Percentiles rank a stretch among this genome's conserved stretches.
Evolutionary conservation across 768 basidiomycete species (phyloP).

Genomic region (Paxillus rubicundulus): DNA sequence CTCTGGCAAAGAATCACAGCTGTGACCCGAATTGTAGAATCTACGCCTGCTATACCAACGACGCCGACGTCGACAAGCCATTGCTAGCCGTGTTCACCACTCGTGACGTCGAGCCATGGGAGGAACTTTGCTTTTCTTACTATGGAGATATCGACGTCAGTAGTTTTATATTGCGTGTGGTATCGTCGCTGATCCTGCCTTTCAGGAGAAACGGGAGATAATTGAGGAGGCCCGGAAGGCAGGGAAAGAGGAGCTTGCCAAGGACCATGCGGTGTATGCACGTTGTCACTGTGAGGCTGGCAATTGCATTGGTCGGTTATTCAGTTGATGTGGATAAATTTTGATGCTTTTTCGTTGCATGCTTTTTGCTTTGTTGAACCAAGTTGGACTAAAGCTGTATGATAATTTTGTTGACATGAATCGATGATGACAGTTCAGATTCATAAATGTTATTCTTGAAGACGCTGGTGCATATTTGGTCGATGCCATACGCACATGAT

Average conservation of each 20-base stretch:
- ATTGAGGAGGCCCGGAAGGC: conserved; percentile 2
- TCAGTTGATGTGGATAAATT: conserved; percentile 12
- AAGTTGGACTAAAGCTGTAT: neutral
- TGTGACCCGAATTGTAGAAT: conserved; percentile 84
- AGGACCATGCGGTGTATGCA: conserved; percentile 44
- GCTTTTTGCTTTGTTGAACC: neutral
- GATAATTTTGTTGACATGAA: neutral
- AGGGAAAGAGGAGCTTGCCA: conserved; percentile 4
- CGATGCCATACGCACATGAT: neutral
- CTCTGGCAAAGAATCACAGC: conserved; percentile 70
- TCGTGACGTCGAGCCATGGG: conserved; percentile 57
- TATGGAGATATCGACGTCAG: conserved; percentile 50
- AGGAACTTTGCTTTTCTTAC: conserved; percentile 82
- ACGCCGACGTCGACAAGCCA: conserved; percentile 68
- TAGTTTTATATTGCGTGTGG: neutral
- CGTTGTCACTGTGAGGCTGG: conserved; percentile 50
- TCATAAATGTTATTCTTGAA: no score
- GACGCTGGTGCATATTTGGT: no score
- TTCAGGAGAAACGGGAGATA: conserved; percentile 24
- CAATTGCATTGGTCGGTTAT: conserved; percentile 47
- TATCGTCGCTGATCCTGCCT: neutral
- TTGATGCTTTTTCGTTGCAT: neutral
- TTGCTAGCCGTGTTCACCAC: conserved; percentile 64
- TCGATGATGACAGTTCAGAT: no score
- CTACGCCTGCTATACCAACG: conserved; percentile 75